These are phyloP conservation scores for Piper betle DNA, from an alignment of 164 flowering plant genomes.

Conservation along the genomic window DNA sequence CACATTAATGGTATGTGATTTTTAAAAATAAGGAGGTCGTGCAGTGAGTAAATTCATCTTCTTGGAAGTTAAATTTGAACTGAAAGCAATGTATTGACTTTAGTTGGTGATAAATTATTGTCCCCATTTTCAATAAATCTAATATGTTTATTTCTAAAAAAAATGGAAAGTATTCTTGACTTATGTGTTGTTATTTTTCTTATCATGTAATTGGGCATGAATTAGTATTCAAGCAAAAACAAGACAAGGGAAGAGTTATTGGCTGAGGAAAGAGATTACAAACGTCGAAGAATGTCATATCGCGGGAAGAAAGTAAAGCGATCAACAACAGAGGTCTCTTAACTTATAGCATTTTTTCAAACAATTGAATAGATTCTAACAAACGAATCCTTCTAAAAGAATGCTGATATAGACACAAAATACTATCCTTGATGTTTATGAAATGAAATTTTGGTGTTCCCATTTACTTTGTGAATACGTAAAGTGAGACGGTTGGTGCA, in stretches of 20 bases:
- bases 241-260: conserved; percentile 83
- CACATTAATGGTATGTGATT: no score
- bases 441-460: neutral
- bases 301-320: conserved; percentile 91
- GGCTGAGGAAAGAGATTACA: conserved; percentile 99
- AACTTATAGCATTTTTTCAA: neutral
- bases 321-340: conserved; percentile 45
- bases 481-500: neutral
- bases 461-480: neutral
- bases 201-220: neutral
- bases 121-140: no score
- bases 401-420: no score
- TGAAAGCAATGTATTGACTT: neutral
- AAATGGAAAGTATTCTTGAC: neutral
- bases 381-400: neutral
- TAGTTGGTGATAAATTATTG: no score
- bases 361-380: no score
- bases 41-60: neutral
- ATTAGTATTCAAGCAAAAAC: conserved; percentile 34
- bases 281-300: conserved; percentile 93
- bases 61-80: neutral
- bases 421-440: no score
- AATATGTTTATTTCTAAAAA: neutral
- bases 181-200: neutral
- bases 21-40: no score